Percentiles rank a stretch among this genome's conserved stretches.
Conservation (phyloP, 2,329 filamentous ascomycete genomes). For the Hysterium pulicare region DNA sequence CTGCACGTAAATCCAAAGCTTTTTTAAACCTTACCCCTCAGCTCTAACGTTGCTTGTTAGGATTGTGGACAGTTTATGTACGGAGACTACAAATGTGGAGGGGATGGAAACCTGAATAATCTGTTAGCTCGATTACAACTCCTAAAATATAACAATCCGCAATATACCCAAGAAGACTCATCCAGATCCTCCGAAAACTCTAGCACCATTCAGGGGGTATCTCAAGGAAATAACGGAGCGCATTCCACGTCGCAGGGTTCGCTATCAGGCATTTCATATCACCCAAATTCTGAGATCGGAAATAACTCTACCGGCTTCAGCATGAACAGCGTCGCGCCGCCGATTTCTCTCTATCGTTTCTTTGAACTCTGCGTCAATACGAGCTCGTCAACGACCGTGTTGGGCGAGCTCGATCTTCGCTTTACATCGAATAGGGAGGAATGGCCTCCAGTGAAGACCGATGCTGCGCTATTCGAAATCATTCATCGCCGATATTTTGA, state of each 20-base stretch:
- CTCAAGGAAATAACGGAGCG: background rate
- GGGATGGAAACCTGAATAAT: background rate
- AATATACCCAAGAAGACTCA: background rate
- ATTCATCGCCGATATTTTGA: background rate
- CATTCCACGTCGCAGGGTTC: no score
- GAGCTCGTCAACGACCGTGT: background rate
- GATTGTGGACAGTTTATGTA: background rate
- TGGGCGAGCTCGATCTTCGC: background rate
- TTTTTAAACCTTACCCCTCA: background rate
- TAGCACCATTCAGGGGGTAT: background rate
- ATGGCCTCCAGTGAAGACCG: background rate
- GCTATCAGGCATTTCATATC: background rate
- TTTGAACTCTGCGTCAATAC: background rate
- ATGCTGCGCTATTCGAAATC: background rate
- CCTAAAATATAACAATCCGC: background rate
- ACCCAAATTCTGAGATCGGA: background rate
- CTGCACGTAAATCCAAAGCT: background rate
- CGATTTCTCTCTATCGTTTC: background rate
- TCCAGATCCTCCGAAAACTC: background rate
- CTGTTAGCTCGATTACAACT: background rate
- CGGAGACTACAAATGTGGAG: background rate
- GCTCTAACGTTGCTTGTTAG: background rate
- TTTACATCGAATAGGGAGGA: background rate
- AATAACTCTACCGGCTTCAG: background rate
- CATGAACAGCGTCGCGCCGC: background rate